Evolutionary conservation across 148 eudicot genomes (phyloP), one percentile per base, ranked within the genome.

Genomic region (Vaccinium vitisidaea): DNA sequence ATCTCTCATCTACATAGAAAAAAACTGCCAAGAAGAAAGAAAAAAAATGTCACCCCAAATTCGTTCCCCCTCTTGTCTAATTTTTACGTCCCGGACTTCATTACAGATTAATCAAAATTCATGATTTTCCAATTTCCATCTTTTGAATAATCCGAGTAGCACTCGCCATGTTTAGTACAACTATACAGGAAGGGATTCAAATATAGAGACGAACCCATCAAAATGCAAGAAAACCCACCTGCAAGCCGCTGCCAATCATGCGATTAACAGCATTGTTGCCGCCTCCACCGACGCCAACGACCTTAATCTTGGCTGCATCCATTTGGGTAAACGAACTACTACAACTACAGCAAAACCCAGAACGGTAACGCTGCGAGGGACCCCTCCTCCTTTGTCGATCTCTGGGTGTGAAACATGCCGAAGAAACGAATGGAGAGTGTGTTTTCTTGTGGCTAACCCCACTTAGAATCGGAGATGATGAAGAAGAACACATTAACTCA

Each of bases 211-310:
- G 11, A 52, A 81, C 32, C 30, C 21, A 85, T 52, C 54, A 50
- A 86, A 85, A 83, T 63, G 54, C 58, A 80, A 55, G 54, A 76
- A 63, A 83, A 56, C 83, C 32, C 55, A 96, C 99, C 90, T 94
- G 99, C 39, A 97, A 89, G 84, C 99, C 99, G 85, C 98, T 93
- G 73, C 96, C 95, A 95, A 97, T 95, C 99, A 97, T 97, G 50
- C 99, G 98, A 83, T 97, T 97, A 88, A 97, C 93, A 79, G 99
- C 99, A 92, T 97, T 97, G 86, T 97, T 97, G 63, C 98, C 99
- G 56, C 98, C 99, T 1, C 99, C 99, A 74, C 98, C 99, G 84
- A 97, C 98, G 82, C 99, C 99, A 36, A 97, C 87, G 65, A 95
- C 99, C 92, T 95, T 97, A 89, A 97, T 97, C 85, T 88, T 97